Evolutionary conservation across 768 basidiomycete genomes (phyloP).

Genomic region (Suillus decipiens): DNA sequence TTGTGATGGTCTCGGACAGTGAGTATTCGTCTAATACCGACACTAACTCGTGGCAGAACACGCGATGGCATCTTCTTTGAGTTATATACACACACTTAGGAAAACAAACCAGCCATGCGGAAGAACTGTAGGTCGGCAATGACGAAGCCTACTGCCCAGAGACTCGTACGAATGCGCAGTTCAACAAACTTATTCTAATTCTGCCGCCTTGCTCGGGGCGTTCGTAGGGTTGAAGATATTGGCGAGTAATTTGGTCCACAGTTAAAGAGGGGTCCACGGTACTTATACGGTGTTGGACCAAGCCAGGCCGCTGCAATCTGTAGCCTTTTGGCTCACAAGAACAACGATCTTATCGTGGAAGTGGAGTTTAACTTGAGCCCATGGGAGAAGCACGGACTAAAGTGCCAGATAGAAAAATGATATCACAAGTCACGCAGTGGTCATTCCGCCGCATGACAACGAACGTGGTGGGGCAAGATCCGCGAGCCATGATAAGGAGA

Average conservation of each 20-base stretch:
- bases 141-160: conserved; percentile 37
- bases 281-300: not conserved
- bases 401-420: not conserved
- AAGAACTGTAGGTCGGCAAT: conserved; percentile 9
- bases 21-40: not conserved
- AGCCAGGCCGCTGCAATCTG: too few relatives aligned
- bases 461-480: not conserved
- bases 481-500: not conserved
- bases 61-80: not conserved
- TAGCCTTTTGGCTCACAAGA: not conserved
- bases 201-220: not conserved
- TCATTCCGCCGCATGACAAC: not conserved
- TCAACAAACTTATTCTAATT: conserved; percentile 28
- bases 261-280: not conserved
- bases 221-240: not conserved
- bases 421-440: not conserved
- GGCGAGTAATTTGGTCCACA: not conserved
- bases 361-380: not conserved
- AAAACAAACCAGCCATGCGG: too few relatives aligned
- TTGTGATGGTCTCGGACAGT: not conserved
- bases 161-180: conserved; percentile 29
- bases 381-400: not conserved
- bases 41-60: not conserved
- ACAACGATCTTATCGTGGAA: not conserved
- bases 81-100: not conserved